phyloP scores from a whole-genome alignment of 148 eudicot species.

The Camellia sinensis region DNA sequence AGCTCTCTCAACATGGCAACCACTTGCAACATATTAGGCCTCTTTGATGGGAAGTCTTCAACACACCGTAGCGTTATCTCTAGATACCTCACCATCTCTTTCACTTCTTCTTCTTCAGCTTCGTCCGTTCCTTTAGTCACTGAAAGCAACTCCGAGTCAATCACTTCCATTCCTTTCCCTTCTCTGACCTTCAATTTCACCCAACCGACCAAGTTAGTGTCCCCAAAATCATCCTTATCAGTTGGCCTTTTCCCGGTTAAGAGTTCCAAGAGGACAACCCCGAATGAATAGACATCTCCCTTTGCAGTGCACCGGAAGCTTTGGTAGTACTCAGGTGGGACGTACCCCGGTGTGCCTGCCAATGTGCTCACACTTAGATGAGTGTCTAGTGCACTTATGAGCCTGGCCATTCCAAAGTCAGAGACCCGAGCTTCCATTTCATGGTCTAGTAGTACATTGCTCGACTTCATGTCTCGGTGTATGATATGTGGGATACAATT shows the following conservation, averaged over 20 bases:
- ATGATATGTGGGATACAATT: constrained; percentile 97
- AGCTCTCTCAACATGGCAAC: constrained; percentile 90
- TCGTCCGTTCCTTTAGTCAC: constrained; percentile 39
- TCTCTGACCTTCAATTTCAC: constrained; percentile 88
- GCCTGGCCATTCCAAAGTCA: constrained; percentile 97
- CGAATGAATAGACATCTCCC: constrained; percentile 91
- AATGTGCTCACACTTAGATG: constrained; percentile 93
- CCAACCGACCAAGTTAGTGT: constrained; percentile 95
- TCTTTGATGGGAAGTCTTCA: constrained; percentile 87
- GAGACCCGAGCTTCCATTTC: constrained; percentile 89
- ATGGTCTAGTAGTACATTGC: constrained; percentile 76
- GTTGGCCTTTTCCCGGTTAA: constrained; percentile 87
- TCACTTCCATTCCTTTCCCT: constrained; percentile 88
- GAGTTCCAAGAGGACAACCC: constrained; percentile 79
- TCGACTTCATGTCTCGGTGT: constrained; percentile 95
- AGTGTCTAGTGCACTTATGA: constrained; percentile 90
- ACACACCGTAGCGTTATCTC: constrained; percentile 78
- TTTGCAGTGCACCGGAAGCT: constrained; percentile 94
- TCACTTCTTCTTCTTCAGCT: constrained; percentile 60
- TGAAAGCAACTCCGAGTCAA: constrained; percentile 56
- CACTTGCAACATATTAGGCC: constrained; percentile 94
- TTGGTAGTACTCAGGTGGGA: constrained; percentile 96
- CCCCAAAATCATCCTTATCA: constrained; percentile 94
- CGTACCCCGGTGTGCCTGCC: constrained; percentile 97
- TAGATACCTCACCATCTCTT: constrained; percentile 78